phyloP scores from a whole-genome alignment of 2,329 filamentous ascomycete species.

The Leptosphaerulina australis region DNA sequence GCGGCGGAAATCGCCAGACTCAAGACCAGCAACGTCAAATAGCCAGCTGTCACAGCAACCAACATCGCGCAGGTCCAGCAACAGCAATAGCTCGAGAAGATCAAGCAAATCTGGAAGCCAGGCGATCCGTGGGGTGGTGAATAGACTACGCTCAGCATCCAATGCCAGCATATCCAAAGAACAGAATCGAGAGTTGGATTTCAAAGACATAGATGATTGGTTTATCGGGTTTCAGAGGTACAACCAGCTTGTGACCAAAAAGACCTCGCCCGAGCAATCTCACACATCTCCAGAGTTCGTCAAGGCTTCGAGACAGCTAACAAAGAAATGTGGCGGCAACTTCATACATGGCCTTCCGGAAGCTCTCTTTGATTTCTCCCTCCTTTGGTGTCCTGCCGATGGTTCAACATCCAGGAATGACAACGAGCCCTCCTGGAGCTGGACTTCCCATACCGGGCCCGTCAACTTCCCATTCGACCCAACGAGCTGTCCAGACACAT shows the following conservation, averaged over 20 bases:
- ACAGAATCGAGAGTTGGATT: conserved; percentile 28
- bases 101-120: conserved; percentile 32
- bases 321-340: conserved; percentile 37
- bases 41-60: conserved; percentile 25
- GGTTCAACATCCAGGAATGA: conserved; percentile 19
- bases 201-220: conserved; percentile 40
- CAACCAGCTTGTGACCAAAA: conserved; percentile 38
- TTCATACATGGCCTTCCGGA: conserved; percentile 43
- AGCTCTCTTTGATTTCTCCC: conserved; percentile 39
- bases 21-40: conserved; percentile 24
- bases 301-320: conserved; percentile 32
- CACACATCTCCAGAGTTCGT: conserved; percentile 27
- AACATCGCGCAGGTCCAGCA: conserved; percentile 31
- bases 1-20: conserved; percentile 17
- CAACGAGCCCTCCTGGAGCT: conserved; percentile 43
- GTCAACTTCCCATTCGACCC: conserved; percentile 46
- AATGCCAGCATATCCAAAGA: conserved; percentile 28
- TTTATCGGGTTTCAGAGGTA: conserved; percentile 40
- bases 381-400: conserved; percentile 44
- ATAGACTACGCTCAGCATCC: conserved; percentile 37
- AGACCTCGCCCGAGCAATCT: conserved; percentile 21
- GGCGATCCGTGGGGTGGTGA: conserved; percentile 31
- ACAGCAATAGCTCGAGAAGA: conserved; percentile 33
- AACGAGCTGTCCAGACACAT: conserved; percentile 40
- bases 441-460: conserved; percentile 34